Conservation (phyloP, 140 eudicot genomes). For the Oenanthe javanica region DNA sequence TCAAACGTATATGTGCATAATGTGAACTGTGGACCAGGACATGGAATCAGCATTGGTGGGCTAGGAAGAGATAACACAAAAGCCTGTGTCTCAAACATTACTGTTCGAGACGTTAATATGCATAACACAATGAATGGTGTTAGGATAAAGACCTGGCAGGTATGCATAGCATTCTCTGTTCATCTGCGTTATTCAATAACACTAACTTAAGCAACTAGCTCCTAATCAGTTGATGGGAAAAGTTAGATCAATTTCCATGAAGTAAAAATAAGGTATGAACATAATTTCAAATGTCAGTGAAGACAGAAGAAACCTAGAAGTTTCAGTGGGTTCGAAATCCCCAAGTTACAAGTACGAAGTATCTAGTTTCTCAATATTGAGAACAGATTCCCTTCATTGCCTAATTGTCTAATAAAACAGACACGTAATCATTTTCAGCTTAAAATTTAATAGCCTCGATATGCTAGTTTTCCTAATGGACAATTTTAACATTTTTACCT, state of each 20-base stretch:
- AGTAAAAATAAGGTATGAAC: too few relatives aligned
- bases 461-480: neutral
- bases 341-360: neutral
- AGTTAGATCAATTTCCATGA: neutral
- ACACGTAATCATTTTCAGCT: neutral
- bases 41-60: too few relatives aligned
- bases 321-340: too few relatives aligned
- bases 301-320: too few relatives aligned
- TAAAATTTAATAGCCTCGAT: neutral
- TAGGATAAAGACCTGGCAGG: slow-evolving; percentile 74
- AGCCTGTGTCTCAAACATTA: too few relatives aligned
- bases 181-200: neutral
- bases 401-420: neutral
- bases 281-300: neutral
- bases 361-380: neutral
- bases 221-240: neutral
- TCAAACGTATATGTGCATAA: slow-evolving; percentile 44
- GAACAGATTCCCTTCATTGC: neutral
- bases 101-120: too few relatives aligned
- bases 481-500: neutral
- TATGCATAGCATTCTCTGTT: slow-evolving; percentile 13
- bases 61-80: too few relatives aligned
- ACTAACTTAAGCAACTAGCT: neutral
- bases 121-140: too few relatives aligned
- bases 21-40: slow-evolving; percentile 56